Conservation (phyloP, 2,329 filamentous ascomycete species). For the Colletotrichum liaoningense region DNA sequence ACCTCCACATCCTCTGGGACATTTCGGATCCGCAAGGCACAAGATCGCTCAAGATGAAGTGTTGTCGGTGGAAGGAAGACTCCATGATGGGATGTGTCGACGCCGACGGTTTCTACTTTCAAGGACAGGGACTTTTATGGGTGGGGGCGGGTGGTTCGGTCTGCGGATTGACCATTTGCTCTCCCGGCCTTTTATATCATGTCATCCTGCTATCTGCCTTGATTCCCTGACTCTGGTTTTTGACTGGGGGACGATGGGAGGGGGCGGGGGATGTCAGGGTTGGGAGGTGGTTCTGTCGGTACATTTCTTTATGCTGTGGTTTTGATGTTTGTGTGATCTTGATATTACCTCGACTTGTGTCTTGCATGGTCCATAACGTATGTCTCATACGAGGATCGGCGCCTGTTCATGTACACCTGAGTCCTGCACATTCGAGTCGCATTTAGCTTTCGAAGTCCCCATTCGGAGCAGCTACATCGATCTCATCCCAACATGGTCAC, state of each 20-base stretch:
- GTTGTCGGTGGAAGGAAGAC: constrained; percentile 19
- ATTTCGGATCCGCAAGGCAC: constrained; percentile 18
- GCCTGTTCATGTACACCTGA: too few species aligned
- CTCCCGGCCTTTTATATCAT: constrained; percentile 44
- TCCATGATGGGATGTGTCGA: constrained; percentile 21
- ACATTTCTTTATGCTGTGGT: constrained; percentile 47
- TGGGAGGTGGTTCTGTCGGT: constrained; percentile 54
- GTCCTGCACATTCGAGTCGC: neutral
- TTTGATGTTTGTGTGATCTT: neutral
- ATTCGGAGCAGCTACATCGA: too few species aligned
- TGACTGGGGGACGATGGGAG: constrained; percentile 32
- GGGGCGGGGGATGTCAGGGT: constrained; percentile 44
- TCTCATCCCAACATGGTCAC: too few species aligned
- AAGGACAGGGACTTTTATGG: constrained; percentile 43
- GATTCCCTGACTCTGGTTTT: constrained; percentile 33
- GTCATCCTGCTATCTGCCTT: constrained; percentile 51
- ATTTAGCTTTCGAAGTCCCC: too few species aligned
- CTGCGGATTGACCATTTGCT: constrained; percentile 57
- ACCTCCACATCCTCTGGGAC: constrained; percentile 23
- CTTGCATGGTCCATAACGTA: too few species aligned
- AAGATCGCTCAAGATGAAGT: constrained; percentile 38
- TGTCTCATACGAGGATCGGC: too few species aligned
- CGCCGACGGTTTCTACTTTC: constrained; percentile 41
- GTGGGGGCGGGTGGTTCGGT: constrained; percentile 47
- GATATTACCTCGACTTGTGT: too few species aligned